Evolutionary conservation across 805 yeast species (phyloP).

Genomic region (Candida michaelii): DNA sequence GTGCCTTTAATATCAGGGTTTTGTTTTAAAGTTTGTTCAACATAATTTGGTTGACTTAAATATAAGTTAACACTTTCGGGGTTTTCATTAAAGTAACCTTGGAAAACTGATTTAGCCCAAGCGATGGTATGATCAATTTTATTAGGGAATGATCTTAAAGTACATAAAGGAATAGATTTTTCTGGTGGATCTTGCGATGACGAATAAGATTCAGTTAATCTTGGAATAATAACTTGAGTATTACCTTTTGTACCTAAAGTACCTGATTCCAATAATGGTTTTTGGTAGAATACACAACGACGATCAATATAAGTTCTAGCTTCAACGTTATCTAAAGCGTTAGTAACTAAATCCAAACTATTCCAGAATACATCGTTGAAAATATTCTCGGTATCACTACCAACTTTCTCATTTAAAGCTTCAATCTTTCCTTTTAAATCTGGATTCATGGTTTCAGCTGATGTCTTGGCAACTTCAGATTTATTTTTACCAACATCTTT

Average conservation of each 20-base stretch:
- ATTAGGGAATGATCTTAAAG: constrained; percentile 95
- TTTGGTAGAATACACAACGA: constrained; percentile 89
- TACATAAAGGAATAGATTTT: constrained; percentile 94
- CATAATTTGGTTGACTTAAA: constrained; percentile 87
- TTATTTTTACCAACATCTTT: constrained; percentile 91
- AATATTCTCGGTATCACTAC: constrained; percentile 85
- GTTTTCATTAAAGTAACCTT: constrained; percentile 86
- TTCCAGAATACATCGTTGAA: constrained; percentile 88
- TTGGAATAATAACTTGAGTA: constrained; percentile 93
- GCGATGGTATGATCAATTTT: constrained; percentile 99
- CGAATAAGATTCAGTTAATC: constrained; percentile 91
- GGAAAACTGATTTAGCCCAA: constrained; percentile 96
- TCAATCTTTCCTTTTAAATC: constrained; percentile 76
- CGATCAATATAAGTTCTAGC: constrained; percentile 98
- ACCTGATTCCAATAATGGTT: constrained; percentile 92
- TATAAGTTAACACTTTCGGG: constrained; percentile 92
- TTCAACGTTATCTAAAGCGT: constrained; percentile 96
- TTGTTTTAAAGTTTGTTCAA: constrained; percentile 87
- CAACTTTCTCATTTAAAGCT: constrained; percentile 82
- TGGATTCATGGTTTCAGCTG: constrained; percentile 84
- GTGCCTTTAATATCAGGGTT: constrained; percentile 88
- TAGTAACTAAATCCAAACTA: constrained; percentile 82
- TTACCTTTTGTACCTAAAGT: constrained; percentile 98
- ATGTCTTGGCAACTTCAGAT: constrained; percentile 85
- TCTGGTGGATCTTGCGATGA: constrained; percentile 99